A percentile compares a stretch with the other conserved stretches of the same genome.
Conservation (phyloP, 2,329 filamentous ascomycete genomes). For the Trichothecium roseum region DNA sequence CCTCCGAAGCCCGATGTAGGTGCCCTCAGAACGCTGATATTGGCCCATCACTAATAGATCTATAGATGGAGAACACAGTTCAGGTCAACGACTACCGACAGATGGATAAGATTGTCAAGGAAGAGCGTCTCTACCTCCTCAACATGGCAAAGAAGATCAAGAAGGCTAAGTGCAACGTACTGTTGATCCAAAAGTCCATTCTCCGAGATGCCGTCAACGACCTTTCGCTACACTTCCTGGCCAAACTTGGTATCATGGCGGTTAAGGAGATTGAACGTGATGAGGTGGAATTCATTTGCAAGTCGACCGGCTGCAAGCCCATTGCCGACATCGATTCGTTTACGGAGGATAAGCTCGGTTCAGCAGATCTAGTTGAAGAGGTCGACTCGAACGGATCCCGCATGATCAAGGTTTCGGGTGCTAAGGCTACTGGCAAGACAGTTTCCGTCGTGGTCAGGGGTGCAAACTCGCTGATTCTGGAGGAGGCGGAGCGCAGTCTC, state of each 20-base stretch:
- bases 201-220: slow-evolving; percentile 97
- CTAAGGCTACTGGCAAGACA: slow-evolving; percentile 75
- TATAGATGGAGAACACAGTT: slow-evolving; percentile 96
- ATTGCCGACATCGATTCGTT: slow-evolving; percentile 98
- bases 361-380: slow-evolving; percentile 89
- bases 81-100: slow-evolving; percentile 98
- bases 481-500: slow-evolving; percentile 92
- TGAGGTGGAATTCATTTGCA: slow-evolving; percentile 99
- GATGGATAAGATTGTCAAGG: slow-evolving; percentile 99
- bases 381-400: slow-evolving; percentile 76
- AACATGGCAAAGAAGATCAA: slow-evolving; percentile 99
- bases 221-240: slow-evolving; percentile 90
- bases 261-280: slow-evolving; percentile 98
- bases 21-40: slow-evolving; percentile 6
- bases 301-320: slow-evolving; percentile 96
- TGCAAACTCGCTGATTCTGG: slow-evolving; percentile 86
- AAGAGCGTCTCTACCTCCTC: slow-evolving; percentile 93
- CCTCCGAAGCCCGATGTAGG: slow-evolving; percentile 91
- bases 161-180: slow-evolving; percentile 98
- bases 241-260: slow-evolving; percentile 89
- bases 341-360: slow-evolving; percentile 94
- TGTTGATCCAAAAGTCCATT: slow-evolving; percentile 97
- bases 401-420: slow-evolving; percentile 90
- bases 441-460: slow-evolving; percentile 91
- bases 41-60: slow-evolving; percentile 9